Evolutionary conservation across 164 flowering plant genomes (phyloP).

Genomic region (Tetrastigma voinierianum): DNA sequence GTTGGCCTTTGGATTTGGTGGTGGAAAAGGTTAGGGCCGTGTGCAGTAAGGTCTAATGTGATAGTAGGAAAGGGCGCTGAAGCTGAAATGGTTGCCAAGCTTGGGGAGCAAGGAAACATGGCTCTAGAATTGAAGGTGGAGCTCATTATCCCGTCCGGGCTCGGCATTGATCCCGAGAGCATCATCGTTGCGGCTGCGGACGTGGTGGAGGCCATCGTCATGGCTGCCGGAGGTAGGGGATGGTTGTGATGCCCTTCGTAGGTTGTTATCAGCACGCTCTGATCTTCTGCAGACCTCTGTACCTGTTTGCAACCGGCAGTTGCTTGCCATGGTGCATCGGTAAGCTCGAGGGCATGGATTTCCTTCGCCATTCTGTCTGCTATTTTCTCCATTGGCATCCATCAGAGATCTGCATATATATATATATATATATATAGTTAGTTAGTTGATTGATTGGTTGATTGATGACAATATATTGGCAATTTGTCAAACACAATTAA

Average conservation of each 20-base stretch:
- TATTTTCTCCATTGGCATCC: constrained; percentile 70
- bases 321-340: constrained; percentile 53
- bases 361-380: constrained; percentile 64
- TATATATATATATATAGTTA: too few relatives aligned
- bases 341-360: constrained; percentile 64
- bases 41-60: constrained; percentile 76
- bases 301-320: constrained; percentile 59
- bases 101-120: constrained; percentile 49
- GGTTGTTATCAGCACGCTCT: constrained; percentile 58
- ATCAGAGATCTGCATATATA: constrained; percentile 49
- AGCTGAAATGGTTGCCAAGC: constrained; percentile 77
- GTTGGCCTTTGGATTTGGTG: constrained; percentile 36
- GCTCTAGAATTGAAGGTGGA: constrained; percentile 50
- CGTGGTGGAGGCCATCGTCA: constrained; percentile 83
- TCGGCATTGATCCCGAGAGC: constrained; percentile 75
- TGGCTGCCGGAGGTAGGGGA: constrained; percentile 84
- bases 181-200: constrained; percentile 74
- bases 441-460: too few relatives aligned
- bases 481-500: too few relatives aligned
- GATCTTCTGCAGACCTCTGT: constrained; percentile 82
- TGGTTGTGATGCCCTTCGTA: constrained; percentile 90
- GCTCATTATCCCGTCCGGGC: constrained; percentile 63
- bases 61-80: constrained; percentile 88
- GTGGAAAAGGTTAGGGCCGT: constrained; percentile 39
- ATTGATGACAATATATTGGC: too few relatives aligned